Evolutionary conservation across 805 yeast species (phyloP), one percentile per base, ranked within the genome.

Genomic region (Millerozyma miso): DNA sequence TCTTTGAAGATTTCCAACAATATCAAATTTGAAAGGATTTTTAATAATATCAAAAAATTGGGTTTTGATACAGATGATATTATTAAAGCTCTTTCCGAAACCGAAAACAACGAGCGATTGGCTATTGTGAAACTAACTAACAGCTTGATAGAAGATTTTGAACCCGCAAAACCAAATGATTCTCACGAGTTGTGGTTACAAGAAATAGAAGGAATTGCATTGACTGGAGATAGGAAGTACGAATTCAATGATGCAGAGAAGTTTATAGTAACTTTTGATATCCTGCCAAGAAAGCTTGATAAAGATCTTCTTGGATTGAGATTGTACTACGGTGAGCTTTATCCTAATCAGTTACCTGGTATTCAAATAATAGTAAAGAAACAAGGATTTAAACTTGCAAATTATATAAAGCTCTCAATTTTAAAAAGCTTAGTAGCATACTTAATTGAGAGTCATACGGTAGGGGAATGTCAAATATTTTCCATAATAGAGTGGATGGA

Each of bases 401-500:
- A 74, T 54, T 86, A 85, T 55, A 80, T 85, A 51, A 84, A 82
- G 49, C 49, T 77, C 12, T 76, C 84, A n/a, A 70, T 80, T 5
- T 47, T 81, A 2, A 61, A 72, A 15, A 74, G 72, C 31, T 58
- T 82, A 20, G 52, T 76, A n/a, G 56, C 63, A 8, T 69, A 74
- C 48, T 51, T 83, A 2, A 51, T 63, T 3, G 67, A 69, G 2
- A 62, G 66, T 29, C 66, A 69, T 8, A 52, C 80, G 4, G 23
- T 83, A 3, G 97, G 97, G 1, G 87, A 81, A 52, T 80, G 85
- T 53, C 77, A 83, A 64, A 60, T 89, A 1, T 85, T 70, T 56
- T 66, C 80, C 4, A 68, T 88, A n/a, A 67, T 80, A 39, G 95
- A 88, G 48, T 89, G 95, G 90, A 53, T 90, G 14, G 83, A 84